These are phyloP conservation scores for Paramecium octaurelia DNA, from an alignment of 73 alveolate genomes.

Conservation along the genomic window DNA sequence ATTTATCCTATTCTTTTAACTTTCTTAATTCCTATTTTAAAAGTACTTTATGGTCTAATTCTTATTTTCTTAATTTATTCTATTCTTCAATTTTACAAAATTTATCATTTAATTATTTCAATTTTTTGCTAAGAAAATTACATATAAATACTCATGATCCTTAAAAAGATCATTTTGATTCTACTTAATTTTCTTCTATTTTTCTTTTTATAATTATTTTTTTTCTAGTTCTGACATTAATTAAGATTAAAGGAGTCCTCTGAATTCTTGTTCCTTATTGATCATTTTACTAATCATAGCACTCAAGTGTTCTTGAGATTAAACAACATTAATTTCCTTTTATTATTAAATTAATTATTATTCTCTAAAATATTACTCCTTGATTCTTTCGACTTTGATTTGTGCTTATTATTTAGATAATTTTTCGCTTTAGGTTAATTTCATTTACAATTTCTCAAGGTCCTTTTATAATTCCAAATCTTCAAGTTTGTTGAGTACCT, in stretches of 20 bases:
- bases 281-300: slow-evolving; percentile 14
- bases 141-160: background rate
- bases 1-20: slow-evolving; percentile 40
- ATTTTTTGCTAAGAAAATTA: background rate
- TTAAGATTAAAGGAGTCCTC: background rate
- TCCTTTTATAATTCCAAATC: background rate
- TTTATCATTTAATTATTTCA: slow-evolving; percentile 9
- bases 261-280: slow-evolving; percentile 18
- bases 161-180: background rate
- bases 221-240: background rate
- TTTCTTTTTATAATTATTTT: slow-evolving; percentile 4
- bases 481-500: background rate
- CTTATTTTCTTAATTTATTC: background rate
- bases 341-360: slow-evolving; percentile 6
- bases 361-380: background rate
- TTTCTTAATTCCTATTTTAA: slow-evolving; percentile 38
- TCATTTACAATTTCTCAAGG: background rate
- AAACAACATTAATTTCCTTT: background rate
- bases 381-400: background rate
- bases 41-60: background rate
- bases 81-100: slow-evolving; percentile 8
- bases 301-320: slow-evolving; percentile 24
- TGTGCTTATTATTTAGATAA: background rate
- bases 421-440: background rate
- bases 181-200: background rate